A percentile compares a stretch with the other conserved stretches of the same genome.
phyloP scores from a whole-genome alignment of 192 early-diverging fungal genomes.

The Spinellus fusiger region DNA sequence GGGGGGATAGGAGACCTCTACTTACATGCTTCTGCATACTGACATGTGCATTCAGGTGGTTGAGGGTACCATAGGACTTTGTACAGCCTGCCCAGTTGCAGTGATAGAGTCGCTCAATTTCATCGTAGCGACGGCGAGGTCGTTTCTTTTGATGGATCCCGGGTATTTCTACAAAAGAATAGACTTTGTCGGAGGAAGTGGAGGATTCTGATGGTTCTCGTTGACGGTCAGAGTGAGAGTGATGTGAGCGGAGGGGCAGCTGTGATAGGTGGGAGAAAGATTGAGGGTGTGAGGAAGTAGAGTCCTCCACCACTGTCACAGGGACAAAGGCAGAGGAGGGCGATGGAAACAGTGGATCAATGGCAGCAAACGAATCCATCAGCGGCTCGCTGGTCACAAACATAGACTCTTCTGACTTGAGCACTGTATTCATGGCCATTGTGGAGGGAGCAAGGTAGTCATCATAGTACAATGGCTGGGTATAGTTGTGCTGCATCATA shows the following conservation, averaged over 20 bases:
- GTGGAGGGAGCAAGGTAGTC: neutral
- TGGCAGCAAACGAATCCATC: neutral
- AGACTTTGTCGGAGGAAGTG: constrained; percentile 29
- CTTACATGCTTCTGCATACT: constrained; percentile 60
- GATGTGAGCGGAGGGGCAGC: neutral
- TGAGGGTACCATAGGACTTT: constrained; percentile 60
- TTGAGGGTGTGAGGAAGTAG: neutral
- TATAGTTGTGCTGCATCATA: neutral
- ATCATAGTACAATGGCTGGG: neutral
- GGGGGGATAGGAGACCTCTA: too few relatives aligned
- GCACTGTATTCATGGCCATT: neutral
- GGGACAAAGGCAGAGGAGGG: neutral
- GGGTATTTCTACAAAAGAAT: constrained; percentile 51
- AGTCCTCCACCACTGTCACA: neutral
- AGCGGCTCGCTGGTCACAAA: neutral
- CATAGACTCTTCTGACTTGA: neutral
- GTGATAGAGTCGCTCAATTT: constrained; percentile 58
- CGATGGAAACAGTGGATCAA: neutral
- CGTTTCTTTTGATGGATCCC: constrained; percentile 52
- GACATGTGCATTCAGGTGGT: constrained; percentile 65
- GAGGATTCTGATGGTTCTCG: constrained; percentile 10
- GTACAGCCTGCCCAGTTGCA: constrained; percentile 52
- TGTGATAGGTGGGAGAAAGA: neutral
- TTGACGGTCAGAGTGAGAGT: neutral
- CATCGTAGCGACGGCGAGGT: constrained; percentile 54